Conservation (phyloP, 2,329 filamentous ascomycete species). For the Fusarium bactridioides region DNA sequence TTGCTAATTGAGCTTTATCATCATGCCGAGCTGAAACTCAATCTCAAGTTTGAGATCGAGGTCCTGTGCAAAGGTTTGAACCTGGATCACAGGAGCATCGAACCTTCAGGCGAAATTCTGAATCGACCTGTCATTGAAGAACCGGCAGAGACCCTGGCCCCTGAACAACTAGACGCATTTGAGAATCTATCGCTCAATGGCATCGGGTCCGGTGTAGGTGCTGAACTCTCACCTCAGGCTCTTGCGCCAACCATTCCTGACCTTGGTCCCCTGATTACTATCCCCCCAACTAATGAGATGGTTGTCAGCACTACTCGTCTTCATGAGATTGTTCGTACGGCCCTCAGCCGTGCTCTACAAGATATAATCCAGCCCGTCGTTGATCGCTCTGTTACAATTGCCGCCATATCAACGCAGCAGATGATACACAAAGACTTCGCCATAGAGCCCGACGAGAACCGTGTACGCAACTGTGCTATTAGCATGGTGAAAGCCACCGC, state of each 20-base stretch:
- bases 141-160: slow-evolving; percentile 64
- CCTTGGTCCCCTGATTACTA: slow-evolving; percentile 78
- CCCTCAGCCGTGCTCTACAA: slow-evolving; percentile 87
- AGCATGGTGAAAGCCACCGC: slow-evolving; percentile 96
- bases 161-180: slow-evolving; percentile 80
- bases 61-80: slow-evolving; percentile 92
- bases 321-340: slow-evolving; percentile 81
- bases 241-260: slow-evolving; percentile 86
- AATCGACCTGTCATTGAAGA: slow-evolving; percentile 74
- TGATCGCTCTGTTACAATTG: slow-evolving; percentile 96
- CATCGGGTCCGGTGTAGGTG: slow-evolving; percentile 71
- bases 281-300: slow-evolving; percentile 83
- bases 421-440: slow-evolving; percentile 97
- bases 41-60: slow-evolving; percentile 98
- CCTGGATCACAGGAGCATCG: slow-evolving; percentile 90
- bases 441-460: slow-evolving; percentile 88
- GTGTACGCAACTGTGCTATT: slow-evolving; percentile 84
- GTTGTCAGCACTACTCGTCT: slow-evolving; percentile 74
- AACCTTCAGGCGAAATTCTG: slow-evolving; percentile 85
- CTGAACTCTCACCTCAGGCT: slow-evolving; percentile 78
- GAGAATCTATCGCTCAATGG: slow-evolving; percentile 83
- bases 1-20: slow-evolving; percentile 94
- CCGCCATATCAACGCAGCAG: slow-evolving; percentile 93
- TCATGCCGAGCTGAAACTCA: slow-evolving; percentile 90
- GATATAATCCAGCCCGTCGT: slow-evolving; percentile 99